Base-by-base conservation (phyloP, 2,329 filamentous ascomycete genomes). In the Cryphonectria parasitica region DNA sequence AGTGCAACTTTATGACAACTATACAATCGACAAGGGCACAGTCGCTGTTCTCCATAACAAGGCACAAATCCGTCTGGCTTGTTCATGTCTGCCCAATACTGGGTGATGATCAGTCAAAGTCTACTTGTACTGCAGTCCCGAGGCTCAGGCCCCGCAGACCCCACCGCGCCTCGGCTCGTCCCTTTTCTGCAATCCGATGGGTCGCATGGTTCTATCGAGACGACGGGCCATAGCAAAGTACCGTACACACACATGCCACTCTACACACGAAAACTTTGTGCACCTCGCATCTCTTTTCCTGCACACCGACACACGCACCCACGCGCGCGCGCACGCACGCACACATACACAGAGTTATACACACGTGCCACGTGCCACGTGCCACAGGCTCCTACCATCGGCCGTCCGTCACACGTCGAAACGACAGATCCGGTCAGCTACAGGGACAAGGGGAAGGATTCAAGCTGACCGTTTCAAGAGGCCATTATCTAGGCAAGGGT, bases 141-240 rank as follows among this genome's bases (percentile, higher is more conserved):
- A n/a, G 61, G 31, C 17, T 64, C 63, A 39, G 39, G 64, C 22
- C 43, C 22, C 43, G 45, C 56, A 54, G 43, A 58, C 52, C 52
- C 54, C 56, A 61, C 36, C 7, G 25, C 66, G 62, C 64, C 67
- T 68, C 70, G 70, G 70, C 67, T 70, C 70, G 70, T 69, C 61
- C 67, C 64, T 64, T 64, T 34, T 58, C 54, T 64, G 64, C 49
- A 67, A 41, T 45, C 41, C 41, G 58, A 61, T 39, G 58, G 58
- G 34, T 61, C 58, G 58, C 54, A 58, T 31, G 28, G 54, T 3
- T 31, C 25, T 31, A 11, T 22, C 17, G n/a, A 28, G 28, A 34
- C 8, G 54, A 58, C 54, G 17, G 28, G 54, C 25, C 28, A 31
- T 25, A n/a, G 22, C n/a, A 49, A 49, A 11, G n/a, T 49, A n/a